Evolutionary conservation across 2,329 filamentous ascomycete species (phyloP).

Genomic region (Clarireedia hainanense): DNA sequence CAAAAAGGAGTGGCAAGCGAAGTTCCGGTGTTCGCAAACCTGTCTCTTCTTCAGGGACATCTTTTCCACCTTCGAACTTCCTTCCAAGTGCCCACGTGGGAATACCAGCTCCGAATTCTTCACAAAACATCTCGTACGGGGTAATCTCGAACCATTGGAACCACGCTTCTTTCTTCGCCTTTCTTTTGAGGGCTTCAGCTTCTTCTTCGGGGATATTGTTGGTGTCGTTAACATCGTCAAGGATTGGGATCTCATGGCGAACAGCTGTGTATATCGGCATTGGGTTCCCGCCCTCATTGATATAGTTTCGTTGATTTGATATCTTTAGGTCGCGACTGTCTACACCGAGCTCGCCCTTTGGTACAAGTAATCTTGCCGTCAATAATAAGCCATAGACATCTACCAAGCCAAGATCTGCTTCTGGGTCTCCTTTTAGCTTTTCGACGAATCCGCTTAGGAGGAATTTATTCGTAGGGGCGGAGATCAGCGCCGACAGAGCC

Average conservation of each 20-base stretch:
- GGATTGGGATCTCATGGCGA: constrained; percentile 81
- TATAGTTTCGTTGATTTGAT: constrained; percentile 72
- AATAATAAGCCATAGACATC: constrained; percentile 87
- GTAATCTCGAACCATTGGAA: constrained; percentile 98
- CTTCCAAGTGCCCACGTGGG: constrained; percentile 90
- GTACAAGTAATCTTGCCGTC: constrained; percentile 76
- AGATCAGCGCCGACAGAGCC: constrained; percentile 72
- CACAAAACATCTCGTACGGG: constrained; percentile 91
- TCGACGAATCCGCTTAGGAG: constrained; percentile 84
- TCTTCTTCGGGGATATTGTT: constrained; percentile 30
- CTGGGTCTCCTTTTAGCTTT: constrained; percentile 75
- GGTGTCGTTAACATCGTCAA: constrained; percentile 36
- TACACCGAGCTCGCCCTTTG: constrained; percentile 72
- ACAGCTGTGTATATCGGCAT: constrained; percentile 95
- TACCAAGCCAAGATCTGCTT: constrained; percentile 80
- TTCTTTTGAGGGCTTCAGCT: constrained; percentile 43
- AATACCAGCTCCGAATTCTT: constrained; percentile 85
- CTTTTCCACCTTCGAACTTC: constrained; percentile 65
- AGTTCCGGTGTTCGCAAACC: constrained; percentile 73
- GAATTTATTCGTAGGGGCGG: constrained; percentile 87
- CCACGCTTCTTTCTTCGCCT: constrained; percentile 64
- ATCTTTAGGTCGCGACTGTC: constrained; percentile 78
- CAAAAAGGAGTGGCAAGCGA: constrained; percentile 75
- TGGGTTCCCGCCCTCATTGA: constrained; percentile 72
- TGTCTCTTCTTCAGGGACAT: constrained; percentile 56